Evolutionary conservation across 768 basidiomycete species (phyloP).

Genomic region (Serendipita indica): DNA sequence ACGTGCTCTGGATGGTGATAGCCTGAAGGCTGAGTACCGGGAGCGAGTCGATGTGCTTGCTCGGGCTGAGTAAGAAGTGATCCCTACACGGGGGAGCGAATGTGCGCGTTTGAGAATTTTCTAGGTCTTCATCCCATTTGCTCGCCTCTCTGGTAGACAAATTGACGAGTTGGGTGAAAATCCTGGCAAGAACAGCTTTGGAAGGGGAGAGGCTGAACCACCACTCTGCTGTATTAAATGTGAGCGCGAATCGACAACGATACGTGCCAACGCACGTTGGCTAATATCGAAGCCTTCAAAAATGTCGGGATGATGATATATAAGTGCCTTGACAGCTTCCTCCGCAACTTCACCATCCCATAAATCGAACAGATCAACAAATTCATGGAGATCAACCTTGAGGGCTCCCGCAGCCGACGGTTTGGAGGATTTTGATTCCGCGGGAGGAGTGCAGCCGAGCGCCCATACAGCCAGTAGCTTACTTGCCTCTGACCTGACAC

Average conservation of each 20-base stretch:
- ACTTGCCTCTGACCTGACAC: conserved; percentile 57
- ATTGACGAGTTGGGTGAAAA: conserved; percentile 30
- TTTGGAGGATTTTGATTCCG: neutral
- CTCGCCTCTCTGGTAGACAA: too few relatives aligned
- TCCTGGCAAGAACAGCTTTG: conserved; percentile 64
- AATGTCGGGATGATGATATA: conserved; percentile 48
- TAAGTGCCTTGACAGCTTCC: conserved; percentile 59
- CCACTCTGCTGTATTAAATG: conserved; percentile 38
- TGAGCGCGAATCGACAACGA: neutral
- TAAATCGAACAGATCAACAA: conserved; percentile 50
- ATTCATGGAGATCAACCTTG: conserved; percentile 24
- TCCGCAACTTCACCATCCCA: conserved; percentile 37
- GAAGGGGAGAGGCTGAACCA: conserved; percentile 64
- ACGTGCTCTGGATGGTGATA: conserved; percentile 52
- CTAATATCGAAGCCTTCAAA: conserved; percentile 51
- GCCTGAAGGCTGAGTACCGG: conserved; percentile 79
- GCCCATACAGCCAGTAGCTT: conserved; percentile 66
- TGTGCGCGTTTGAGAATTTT: too few relatives aligned
- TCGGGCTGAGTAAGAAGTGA: conserved; percentile 35
- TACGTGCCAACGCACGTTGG: neutral
- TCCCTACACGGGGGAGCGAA: too few relatives aligned
- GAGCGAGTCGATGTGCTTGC: conserved; percentile 48
- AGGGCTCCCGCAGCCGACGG: neutral
- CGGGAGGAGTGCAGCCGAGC: conserved; percentile 26
- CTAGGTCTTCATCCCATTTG: too few relatives aligned